These are phyloP conservation scores for Fusarium circinatum DNA, from an alignment of 2,329 filamentous ascomycete species.

Conservation along the genomic window DNA sequence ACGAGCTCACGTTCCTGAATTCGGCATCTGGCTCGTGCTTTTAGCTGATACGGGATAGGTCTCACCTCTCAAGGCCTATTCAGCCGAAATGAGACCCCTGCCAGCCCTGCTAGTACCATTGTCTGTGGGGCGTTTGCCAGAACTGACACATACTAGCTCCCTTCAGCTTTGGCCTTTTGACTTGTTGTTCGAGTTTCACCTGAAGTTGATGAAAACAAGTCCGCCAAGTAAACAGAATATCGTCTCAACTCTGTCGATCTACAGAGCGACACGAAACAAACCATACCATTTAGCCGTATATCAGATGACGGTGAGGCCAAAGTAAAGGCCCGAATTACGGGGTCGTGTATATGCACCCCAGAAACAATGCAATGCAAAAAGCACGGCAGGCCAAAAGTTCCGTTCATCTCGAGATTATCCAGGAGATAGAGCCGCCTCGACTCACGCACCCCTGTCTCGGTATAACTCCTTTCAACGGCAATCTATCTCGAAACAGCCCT, in stretches of 20 bases:
- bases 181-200: neutral
- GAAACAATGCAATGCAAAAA: neutral
- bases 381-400: neutral
- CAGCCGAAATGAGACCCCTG: slow-evolving; percentile 3
- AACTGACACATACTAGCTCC: neutral
- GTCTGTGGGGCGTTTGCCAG: neutral
- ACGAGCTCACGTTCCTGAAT: neutral
- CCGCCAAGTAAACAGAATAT: neutral
- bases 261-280: neutral
- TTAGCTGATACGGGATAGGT: neutral
- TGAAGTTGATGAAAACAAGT: neutral
- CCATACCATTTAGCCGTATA: neutral
- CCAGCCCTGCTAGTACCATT: neutral
- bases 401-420: neutral
- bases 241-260: neutral
- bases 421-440: neutral
- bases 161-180: neutral
- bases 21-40: neutral
- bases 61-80: neutral
- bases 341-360: neutral
- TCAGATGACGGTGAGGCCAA: neutral
- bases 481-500: slow-evolving; percentile 4
- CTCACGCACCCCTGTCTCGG: neutral
- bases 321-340: neutral
- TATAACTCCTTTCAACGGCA: neutral